Base-by-base conservation (phyloP, 140 eudicot species). In the Oenanthe javanica region DNA sequence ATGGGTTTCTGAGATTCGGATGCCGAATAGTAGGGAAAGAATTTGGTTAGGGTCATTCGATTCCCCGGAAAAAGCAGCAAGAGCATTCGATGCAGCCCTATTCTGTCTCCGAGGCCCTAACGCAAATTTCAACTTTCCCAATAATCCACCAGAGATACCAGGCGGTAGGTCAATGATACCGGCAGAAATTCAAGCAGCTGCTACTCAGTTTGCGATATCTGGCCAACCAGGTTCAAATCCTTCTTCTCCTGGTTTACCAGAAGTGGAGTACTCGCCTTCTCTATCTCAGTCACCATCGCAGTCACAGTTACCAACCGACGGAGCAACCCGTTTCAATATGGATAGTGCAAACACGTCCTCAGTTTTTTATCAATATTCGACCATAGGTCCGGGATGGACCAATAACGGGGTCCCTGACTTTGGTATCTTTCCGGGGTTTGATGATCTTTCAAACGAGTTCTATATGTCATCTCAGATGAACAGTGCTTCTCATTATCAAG, bases 61-160 rank as follows among this genome's bases (percentile, higher is more conserved):
- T 46, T 79, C 87, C 0, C 76, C 93, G 0, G 85, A 85, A 40
- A 89, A 87, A 9, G 93, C 93, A 0, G 90, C 93, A 0, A 81
- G 89, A 27, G 93, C 90, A 7, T 89, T 89, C 21, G 93, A 89
- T 23, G 93, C 90, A 1, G 90, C 93, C 2, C 84, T 83, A 4
- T 89, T 51, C 43, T 89, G 93, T 64, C 81, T 89, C 15, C 80
- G 90, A 11, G 93, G 93, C 45, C 74, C 76, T 46, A 81, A 73
- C 0, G 90, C 90, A 2, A 85, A 83, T 59, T 89, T 89, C 83
- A 89, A 89, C 64, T 89, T 89, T 78, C 93, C 93, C 0, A 72
- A 89, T 8, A 84, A 81, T 6, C 90, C 89, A 10, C 93, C 90
- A 5, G 23, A 87, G 11, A 85, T 89, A 42, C 77, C 82, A 4